Base-by-base conservation (phyloP, 169 alveolate genomes). In the Plasmodium vinckei region DNA sequence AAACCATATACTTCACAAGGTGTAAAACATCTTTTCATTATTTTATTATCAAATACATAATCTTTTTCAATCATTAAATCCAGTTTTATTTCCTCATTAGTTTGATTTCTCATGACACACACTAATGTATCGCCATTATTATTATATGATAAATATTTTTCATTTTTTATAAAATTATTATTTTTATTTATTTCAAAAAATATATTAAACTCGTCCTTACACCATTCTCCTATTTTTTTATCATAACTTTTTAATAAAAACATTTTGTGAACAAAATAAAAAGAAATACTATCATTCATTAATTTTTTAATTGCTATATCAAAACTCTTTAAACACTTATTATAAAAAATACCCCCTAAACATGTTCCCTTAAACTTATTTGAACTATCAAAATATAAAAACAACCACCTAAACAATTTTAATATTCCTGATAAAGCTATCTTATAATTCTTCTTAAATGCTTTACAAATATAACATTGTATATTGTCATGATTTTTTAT, bases 1-100 rank as follows among this genome's bases (percentile, higher is more conserved):
- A 44, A 47, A 19, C 89, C 89, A 46, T 67, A 79, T 57, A 79
- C 57, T 44, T 42, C 69, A 42, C 89, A 79, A 13, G 54, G 13
- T 2, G 19, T 44, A 19, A 79, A 79, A 6, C 15, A 10, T 12
- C 1, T 15, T 21, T 57, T 69, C 39, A 47, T 68, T 15, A 3
- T 79, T 7, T 7, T 54, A 39, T 27, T 2, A 12, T 61, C 56
- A 44, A 17, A 47, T 1, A 21, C 49, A 75, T 75, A 60, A 56
- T 72, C 87, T 15, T 72, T 57, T 15, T 27, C 64, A 12, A 3
- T 33, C 42, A 33, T 4, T 7, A 33, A 3, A 33, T 33, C 7
- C 0, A 0, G 42, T 3, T 33, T 33, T 33, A 33, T 33, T 2
- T 33, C 5, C 5, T 33, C 42, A 33, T 33, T 4, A 33, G 3